phyloP scores from a whole-genome alignment of 2,329 filamentous ascomycete genomes.

The Myriangium duriaei region DNA sequence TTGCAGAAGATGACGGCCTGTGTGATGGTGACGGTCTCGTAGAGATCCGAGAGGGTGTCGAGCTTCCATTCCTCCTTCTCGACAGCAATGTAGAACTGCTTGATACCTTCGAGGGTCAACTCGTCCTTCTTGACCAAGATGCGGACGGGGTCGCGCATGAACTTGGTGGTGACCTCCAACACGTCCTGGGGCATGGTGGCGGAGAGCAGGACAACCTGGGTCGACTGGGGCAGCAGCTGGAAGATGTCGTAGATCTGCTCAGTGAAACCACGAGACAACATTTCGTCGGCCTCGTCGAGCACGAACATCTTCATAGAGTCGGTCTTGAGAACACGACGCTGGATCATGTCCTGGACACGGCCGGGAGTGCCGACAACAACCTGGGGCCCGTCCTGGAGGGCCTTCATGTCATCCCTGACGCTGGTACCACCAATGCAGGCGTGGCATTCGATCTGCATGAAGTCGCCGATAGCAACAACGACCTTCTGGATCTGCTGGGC shows the following conservation, averaged over 20 bases:
- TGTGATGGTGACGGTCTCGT: constrained; percentile 98
- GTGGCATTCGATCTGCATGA: constrained; percentile 99
- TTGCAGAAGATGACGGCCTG: constrained; percentile 99
- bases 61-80: constrained; percentile 99
- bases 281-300: constrained; percentile 98
- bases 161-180: constrained; percentile 98
- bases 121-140: constrained; percentile 99
- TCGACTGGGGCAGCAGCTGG: constrained; percentile 94
- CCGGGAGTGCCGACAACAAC: constrained; percentile 96
- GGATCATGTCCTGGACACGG: constrained; percentile 99
- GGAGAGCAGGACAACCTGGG: constrained; percentile 94
- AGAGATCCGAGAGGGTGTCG: constrained; percentile 94
- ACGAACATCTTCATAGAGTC: constrained; percentile 99
- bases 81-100: constrained; percentile 99
- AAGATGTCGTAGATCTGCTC: constrained; percentile 99
- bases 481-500: constrained; percentile 99
- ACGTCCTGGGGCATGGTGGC: constrained; percentile 99
- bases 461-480: constrained; percentile 95
- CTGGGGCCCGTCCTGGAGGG: constrained; percentile 88
- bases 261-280: constrained; percentile 98
- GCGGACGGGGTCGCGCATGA: constrained; percentile 98
- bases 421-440: constrained; percentile 98
- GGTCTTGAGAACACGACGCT: constrained; percentile 92
- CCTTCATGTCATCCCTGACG: constrained; percentile 97
- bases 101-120: constrained; percentile 98